These are phyloP conservation scores for Ogataea chonburiensis DNA, from an alignment of 805 yeast species.

Conservation along the genomic window DNA sequence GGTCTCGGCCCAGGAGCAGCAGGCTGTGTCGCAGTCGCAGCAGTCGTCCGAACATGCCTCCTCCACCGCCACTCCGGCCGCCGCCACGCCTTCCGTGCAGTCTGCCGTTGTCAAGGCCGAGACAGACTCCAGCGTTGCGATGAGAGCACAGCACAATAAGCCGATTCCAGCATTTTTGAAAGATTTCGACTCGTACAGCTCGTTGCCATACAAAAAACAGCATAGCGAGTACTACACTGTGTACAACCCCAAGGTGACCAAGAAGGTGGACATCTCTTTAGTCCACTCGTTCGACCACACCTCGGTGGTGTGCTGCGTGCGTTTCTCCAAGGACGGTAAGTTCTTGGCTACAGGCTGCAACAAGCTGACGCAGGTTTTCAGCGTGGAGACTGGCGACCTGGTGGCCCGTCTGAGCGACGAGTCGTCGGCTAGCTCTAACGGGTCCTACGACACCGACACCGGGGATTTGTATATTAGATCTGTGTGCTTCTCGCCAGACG, in stretches of 20 bases:
- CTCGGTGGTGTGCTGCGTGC: constrained; percentile 94
- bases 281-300: constrained; percentile 90
- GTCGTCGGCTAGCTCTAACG: constrained; percentile 44
- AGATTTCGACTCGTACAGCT: constrained; percentile 76
- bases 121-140: constrained; percentile 37
- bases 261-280: constrained; percentile 76
- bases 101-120: constrained; percentile 22
- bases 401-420: constrained; percentile 87
- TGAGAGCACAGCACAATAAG: constrained; percentile 56
- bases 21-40: constrained; percentile 22
- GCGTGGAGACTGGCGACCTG: constrained; percentile 86
- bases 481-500: constrained; percentile 95
- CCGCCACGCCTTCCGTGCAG: constrained; percentile 26
- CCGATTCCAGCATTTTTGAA: constrained; percentile 78
- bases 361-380: constrained; percentile 90
- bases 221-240: constrained; percentile 83
- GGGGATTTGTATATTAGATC: constrained; percentile 92
- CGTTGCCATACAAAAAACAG: constrained; percentile 77
- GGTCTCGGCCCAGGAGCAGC: constrained; percentile 21
- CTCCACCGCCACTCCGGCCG: constrained; percentile 32
- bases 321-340: constrained; percentile 88
- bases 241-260: constrained; percentile 84
- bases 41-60: constrained; percentile 25
- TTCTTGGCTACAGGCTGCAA: constrained; percentile 96
- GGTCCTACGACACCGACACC: constrained; percentile 55